Evolutionary conservation across 129 eudicot genomes (phyloP).

Genomic region (Flaveria sonorensis): DNA sequence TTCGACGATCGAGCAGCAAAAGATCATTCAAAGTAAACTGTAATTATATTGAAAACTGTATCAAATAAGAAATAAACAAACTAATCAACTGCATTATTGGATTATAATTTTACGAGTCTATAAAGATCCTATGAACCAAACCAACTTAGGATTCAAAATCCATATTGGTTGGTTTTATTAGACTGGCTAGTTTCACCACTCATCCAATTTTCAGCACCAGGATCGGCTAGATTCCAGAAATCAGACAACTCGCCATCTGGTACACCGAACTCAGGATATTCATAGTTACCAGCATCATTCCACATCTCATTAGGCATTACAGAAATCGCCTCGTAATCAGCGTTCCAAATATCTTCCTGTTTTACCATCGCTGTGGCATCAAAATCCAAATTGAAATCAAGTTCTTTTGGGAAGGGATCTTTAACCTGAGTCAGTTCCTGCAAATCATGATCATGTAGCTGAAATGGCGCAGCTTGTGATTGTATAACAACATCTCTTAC

Average conservation of each 20-base stretch:
- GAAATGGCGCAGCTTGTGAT: constrained; percentile 24
- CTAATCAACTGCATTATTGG: constrained; percentile 25
- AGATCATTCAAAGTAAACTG: constrained; percentile 15
- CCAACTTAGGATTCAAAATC: constrained; percentile 37
- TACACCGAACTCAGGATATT: constrained; percentile 47
- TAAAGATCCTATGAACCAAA: constrained; percentile 24
- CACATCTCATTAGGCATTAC: constrained; percentile 57
- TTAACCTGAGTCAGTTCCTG: constrained; percentile 23
- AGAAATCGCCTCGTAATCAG: constrained; percentile 45
- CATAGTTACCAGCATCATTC: constrained; percentile 50
- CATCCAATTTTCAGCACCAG: constrained; percentile 50
- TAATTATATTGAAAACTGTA: constrained; percentile 17
- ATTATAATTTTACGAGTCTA: constrained; percentile 22
- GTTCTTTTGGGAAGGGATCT: constrained; percentile 37
- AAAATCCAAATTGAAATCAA: constrained; percentile 24
- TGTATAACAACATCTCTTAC: constrained; percentile 24
- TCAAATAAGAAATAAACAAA: constrained; percentile 33
- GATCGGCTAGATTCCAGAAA: constrained; percentile 57
- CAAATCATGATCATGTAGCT: constrained; percentile 21
- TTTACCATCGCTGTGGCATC: constrained; percentile 36
- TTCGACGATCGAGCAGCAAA: neutral
- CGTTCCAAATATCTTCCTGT: constrained; percentile 70
- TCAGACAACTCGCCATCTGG: constrained; percentile 52
- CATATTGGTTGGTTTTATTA: constrained; percentile 40
- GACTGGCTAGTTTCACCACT: constrained; percentile 44